Percentiles rank a stretch among this genome's conserved stretches.
phyloP scores from a whole-genome alignment of 2,329 filamentous ascomycete genomes.

The Cercospora beticola region DNA sequence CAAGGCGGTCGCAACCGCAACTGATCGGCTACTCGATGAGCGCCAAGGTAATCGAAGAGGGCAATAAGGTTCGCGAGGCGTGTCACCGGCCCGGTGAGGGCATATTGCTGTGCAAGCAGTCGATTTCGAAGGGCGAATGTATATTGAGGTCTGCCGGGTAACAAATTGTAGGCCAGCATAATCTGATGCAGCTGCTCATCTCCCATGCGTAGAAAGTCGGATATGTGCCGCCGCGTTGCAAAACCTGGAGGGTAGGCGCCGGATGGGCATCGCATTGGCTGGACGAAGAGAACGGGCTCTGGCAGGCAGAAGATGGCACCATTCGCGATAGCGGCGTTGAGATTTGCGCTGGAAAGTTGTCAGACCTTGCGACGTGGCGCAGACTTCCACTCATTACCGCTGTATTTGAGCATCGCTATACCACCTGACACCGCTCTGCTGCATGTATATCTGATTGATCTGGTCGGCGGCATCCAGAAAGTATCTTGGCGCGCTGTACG shows the following conservation, averaged over 20 bases:
- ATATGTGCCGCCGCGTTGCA: constrained; percentile 27
- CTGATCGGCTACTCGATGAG: constrained; percentile 22
- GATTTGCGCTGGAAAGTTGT: constrained; percentile 23
- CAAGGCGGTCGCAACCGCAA: constrained; percentile 12
- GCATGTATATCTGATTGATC: constrained; percentile 4
- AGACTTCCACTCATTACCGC: neutral
- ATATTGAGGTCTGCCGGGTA: constrained; percentile 4
- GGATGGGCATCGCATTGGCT: constrained; percentile 36
- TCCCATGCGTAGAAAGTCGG: constrained; percentile 31
- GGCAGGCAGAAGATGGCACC: constrained; percentile 28
- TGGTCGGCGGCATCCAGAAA: neutral
- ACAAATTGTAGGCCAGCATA: constrained; percentile 33
- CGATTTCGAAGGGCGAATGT: constrained; percentile 8
- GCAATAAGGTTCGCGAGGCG: constrained; percentile 22
- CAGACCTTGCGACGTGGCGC: neutral
- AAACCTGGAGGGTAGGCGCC: constrained; percentile 38
- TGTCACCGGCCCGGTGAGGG: neutral
- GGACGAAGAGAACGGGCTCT: constrained; percentile 33
- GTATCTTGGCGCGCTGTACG: neutral
- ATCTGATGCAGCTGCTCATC: constrained; percentile 35
- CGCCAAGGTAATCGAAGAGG: constrained; percentile 28
- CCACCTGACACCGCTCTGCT: neutral
- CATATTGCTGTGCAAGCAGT: neutral
- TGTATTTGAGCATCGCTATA: neutral
- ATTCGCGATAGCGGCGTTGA: constrained; percentile 33